Evolutionary conservation across 202 grass and related monocot species (phyloP).

Genomic region (Schoenoplectus tabernaemontani): DNA sequence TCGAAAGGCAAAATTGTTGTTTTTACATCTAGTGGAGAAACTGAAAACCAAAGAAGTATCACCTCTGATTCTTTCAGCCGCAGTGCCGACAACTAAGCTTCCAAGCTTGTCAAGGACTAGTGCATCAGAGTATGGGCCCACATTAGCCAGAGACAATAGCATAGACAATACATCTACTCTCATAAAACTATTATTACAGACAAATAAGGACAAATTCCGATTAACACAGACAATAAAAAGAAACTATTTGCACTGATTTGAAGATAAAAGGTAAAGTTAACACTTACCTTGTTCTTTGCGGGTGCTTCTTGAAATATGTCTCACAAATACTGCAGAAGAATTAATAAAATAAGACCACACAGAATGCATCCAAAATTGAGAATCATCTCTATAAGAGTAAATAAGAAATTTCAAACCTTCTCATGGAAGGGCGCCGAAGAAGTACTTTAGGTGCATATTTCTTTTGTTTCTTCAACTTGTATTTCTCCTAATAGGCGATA

Average conservation of each 20-base stretch:
- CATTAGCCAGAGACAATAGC: conserved; percentile 81
- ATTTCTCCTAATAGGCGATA: conserved; percentile 90
- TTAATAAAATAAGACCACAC: neutral
- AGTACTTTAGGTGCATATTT: conserved; percentile 97
- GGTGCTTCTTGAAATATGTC: conserved; percentile 95
- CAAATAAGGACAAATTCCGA: conserved; percentile 9
- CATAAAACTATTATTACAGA: conserved; percentile 68
- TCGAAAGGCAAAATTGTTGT: neutral
- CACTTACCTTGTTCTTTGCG: conserved; percentile 73
- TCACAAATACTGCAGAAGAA: conserved; percentile 81
- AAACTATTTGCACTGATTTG: neutral
- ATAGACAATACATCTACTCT: conserved; percentile 78
- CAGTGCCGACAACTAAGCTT: conserved; percentile 70
- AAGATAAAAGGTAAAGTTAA: conserved; percentile 1
- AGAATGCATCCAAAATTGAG: neutral
- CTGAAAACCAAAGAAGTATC: conserved; percentile 14
- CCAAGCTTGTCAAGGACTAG: conserved; percentile 89
- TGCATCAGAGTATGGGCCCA: conserved; percentile 73
- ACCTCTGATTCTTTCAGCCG: conserved; percentile 91
- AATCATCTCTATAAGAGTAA: neutral
- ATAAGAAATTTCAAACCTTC: conserved; percentile 39
- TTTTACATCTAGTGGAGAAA: neutral
- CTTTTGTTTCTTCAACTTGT: conserved; percentile 98
- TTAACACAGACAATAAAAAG: conserved; percentile 13
- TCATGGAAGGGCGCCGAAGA: conserved; percentile 54